phyloP scores from a whole-genome alignment of 2,329 filamentous ascomycete genomes.

The Rugonectria rugulosa region DNA sequence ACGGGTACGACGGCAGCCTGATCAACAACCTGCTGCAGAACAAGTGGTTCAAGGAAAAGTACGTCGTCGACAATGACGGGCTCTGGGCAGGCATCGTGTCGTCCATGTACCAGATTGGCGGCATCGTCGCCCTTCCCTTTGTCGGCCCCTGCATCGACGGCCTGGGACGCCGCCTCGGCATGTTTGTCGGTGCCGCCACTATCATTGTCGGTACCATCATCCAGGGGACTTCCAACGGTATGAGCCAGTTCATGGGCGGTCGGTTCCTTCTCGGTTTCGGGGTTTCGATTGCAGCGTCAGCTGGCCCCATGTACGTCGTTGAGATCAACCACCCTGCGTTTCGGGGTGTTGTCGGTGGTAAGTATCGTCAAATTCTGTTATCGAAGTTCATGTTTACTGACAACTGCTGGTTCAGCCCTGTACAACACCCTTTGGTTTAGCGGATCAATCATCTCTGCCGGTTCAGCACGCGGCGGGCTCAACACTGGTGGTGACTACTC shows the following conservation, averaged over 20 bases:
- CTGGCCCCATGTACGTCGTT: conserved; percentile 56
- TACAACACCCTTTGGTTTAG: conserved; percentile 55
- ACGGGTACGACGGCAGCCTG: conserved; percentile 25
- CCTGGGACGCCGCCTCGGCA: conserved; percentile 52
- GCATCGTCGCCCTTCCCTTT: conserved; percentile 54
- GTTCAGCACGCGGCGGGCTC: conserved; percentile 54
- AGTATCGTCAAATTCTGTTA: neutral
- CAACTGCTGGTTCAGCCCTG: conserved; percentile 27
- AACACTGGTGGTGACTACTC: conserved; percentile 47
- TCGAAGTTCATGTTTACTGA: neutral
- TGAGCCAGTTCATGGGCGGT: conserved; percentile 59
- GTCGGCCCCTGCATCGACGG: conserved; percentile 56
- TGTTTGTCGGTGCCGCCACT: conserved; percentile 46
- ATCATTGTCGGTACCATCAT: conserved; percentile 56
- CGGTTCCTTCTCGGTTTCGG: conserved; percentile 66
- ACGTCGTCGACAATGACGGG: conserved; percentile 51
- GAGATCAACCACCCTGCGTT: conserved; percentile 57
- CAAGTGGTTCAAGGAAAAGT: conserved; percentile 49
- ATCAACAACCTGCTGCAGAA: conserved; percentile 55
- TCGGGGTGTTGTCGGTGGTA: conserved; percentile 51
- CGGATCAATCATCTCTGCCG: conserved; percentile 60
- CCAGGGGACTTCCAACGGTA: conserved; percentile 49
- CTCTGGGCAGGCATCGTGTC: conserved; percentile 59
- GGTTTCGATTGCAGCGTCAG: conserved; percentile 54
- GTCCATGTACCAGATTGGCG: conserved; percentile 61